Evolutionary conservation across 495 filamentous ascomycete genomes (phyloP), one percentile per base, ranked within the genome.

Genomic region (Daldinia grandis): DNA sequence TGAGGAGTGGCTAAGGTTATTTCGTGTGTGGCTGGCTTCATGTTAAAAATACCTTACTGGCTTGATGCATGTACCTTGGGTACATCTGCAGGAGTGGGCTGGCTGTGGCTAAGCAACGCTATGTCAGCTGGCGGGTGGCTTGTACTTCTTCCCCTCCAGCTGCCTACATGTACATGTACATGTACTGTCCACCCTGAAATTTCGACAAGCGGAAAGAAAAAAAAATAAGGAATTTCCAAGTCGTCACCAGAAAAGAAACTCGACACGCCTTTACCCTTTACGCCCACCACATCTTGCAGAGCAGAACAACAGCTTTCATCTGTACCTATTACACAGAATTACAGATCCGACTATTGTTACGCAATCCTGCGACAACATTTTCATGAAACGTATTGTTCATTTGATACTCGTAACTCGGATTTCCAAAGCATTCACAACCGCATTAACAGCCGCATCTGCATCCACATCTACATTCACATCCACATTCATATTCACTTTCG

Each of bases 131-230:
- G n/a, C 15, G 4, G 7, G n/a, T 64, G 55, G 56, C 55, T 64
- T 2, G 40, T 57, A 49, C 8, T 7, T 40, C 25, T 61, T 53
- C n/a, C 54, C 55, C 54, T 35, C 54, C 62, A 54, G 51, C 38
- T 42, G 60, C 30, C 44, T n/a, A 33, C n/a, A n/a, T n/a, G n/a
- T n/a, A n/a, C n/a, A n/a, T n/a, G n/a, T n/a, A n/a, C n/a, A n/a
- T n/a, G n/a, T 54, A 58, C 54, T 59, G 38, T 72, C 70, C 65
- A 65, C 60, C 61, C 57, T 69, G 62, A 73, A 73, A 69, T 73
- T 69, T 73, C 57, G 42, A 65, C 61, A 51, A 62, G 56, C 25
- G 25, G 61, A 57, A 68, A 53, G 30, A 37, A 56, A 56, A 56
- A 68, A 69, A 66, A 68, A 68, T 64, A 57, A 65, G 47, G 37